phyloP scores from a whole-genome alignment of 2,329 filamentous ascomycete species.

The Colletotrichum coccodes region DNA sequence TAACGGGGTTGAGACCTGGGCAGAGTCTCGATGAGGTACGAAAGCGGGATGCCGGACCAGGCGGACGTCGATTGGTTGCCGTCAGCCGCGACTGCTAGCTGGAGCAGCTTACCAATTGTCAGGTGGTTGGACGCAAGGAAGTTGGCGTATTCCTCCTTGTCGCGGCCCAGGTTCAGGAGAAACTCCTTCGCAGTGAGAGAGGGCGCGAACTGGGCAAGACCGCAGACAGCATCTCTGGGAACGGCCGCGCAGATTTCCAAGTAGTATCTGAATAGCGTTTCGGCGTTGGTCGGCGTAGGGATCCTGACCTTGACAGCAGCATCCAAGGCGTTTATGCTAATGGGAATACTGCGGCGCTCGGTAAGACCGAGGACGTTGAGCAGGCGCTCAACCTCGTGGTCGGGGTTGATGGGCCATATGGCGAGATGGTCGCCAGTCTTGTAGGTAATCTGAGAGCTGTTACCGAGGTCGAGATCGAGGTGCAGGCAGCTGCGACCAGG shows the following conservation, averaged over 20 bases:
- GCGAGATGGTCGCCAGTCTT: conserved; percentile 53
- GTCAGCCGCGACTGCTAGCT: conserved; percentile 29
- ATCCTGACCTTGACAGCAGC: conserved; percentile 38
- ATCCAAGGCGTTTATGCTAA: conserved; percentile 38
- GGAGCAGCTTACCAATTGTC: conserved; percentile 39
- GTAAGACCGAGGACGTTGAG: conserved; percentile 40
- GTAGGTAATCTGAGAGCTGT: conserved; percentile 41
- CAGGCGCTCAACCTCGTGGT: conserved; percentile 44
- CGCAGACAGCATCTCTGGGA: conserved; percentile 40
- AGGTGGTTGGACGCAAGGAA: conserved; percentile 37
- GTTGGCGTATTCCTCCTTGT: conserved; percentile 42
- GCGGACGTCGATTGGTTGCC: background rate
- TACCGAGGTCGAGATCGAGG: conserved; percentile 48
- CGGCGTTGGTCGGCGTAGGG: conserved; percentile 50
- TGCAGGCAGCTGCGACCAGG: conserved; percentile 41
- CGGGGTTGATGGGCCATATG: conserved; percentile 51
- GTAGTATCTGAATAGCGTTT: conserved; percentile 53
- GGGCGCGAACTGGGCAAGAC: conserved; percentile 10
- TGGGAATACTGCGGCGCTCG: conserved; percentile 37
- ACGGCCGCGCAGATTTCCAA: conserved; percentile 51
- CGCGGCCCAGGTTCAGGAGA: conserved; percentile 39
- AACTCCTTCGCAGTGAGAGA: background rate
- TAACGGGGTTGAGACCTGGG: conserved; percentile 67
- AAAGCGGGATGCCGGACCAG: conserved; percentile 48
- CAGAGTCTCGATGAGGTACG: conserved; percentile 65